Evolutionary conservation across 2,329 filamentous ascomycete genomes (phyloP).

Genomic region (Pyrenophora graminea): DNA sequence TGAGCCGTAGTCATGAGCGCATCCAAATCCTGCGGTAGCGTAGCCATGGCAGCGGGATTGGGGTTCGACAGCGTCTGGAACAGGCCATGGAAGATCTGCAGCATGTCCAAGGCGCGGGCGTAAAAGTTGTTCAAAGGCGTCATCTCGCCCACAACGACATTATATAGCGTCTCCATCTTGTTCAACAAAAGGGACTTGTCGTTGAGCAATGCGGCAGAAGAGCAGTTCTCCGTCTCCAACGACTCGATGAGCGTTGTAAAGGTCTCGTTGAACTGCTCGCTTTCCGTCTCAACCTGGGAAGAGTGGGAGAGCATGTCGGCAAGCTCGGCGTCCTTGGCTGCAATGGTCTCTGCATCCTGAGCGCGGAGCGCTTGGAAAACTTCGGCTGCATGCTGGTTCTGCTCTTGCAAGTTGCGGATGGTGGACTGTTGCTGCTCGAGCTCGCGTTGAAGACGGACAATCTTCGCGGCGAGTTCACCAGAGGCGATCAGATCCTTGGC

Average conservation of each 20-base stretch:
- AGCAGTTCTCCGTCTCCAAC: constrained; percentile 11
- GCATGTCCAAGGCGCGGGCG: constrained; percentile 2
- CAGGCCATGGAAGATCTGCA: constrained; percentile 15
- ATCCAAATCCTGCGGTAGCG: constrained; percentile 9
- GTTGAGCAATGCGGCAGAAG: constrained; percentile 3
- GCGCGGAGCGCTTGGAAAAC: constrained; percentile 7
- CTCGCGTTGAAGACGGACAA: constrained; percentile 15
- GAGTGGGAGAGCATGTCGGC: background rate
- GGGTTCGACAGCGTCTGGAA: constrained; percentile 12
- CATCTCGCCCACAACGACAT: constrained; percentile 15
- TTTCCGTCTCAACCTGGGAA: constrained; percentile 12
- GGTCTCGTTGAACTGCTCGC: constrained; percentile 12
- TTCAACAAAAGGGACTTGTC: constrained; percentile 3
- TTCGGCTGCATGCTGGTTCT: constrained; percentile 15
- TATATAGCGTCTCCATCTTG: constrained; percentile 12
- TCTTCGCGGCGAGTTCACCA: constrained; percentile 6
- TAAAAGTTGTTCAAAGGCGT: constrained; percentile 15
- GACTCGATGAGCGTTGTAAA: constrained; percentile 13
- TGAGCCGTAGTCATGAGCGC: constrained; percentile 5
- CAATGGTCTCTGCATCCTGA: constrained; percentile 3
- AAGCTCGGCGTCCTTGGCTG: constrained; percentile 1
- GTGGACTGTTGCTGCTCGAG: constrained; percentile 8
- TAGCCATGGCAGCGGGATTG: background rate
- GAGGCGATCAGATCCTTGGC: constrained; percentile 3
- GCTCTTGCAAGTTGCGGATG: constrained; percentile 14